Conservation (phyloP, 1,284 basidiomycete species). For the Trametes hirsuta region DNA sequence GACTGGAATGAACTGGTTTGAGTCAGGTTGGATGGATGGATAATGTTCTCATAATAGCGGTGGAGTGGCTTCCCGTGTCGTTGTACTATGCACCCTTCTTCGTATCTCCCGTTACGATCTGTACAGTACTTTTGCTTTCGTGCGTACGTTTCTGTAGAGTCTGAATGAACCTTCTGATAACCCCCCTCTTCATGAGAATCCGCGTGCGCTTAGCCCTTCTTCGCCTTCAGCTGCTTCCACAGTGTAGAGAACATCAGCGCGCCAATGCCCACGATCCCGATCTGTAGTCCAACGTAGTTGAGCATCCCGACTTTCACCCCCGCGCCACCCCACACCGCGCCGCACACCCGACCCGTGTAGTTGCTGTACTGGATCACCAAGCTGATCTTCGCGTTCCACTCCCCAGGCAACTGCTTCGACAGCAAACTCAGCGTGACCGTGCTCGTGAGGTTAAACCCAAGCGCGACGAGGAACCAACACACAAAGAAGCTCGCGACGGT, state of each 20-base stretch:
- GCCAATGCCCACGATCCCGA: slow-evolving; percentile 63
- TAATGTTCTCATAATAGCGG: slow-evolving; percentile 7
- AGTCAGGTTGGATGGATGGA: slow-evolving; percentile 1
- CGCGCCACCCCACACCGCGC: slow-evolving; percentile 71
- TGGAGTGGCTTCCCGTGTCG: background rate
- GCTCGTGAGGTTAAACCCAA: slow-evolving; percentile 72
- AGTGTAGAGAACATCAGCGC: slow-evolving; percentile 53
- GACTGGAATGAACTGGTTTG: background rate
- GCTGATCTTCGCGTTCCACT: slow-evolving; percentile 60
- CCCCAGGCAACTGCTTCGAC: slow-evolving; percentile 65
- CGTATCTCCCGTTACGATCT: background rate
- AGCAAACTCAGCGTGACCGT: slow-evolving; percentile 68
- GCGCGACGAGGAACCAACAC: slow-evolving; percentile 68
- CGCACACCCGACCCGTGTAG: slow-evolving; percentile 62
- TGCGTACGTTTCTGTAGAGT: too few relatives aligned
- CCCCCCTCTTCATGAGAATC: too few relatives aligned
- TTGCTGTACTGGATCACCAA: slow-evolving; percentile 71
- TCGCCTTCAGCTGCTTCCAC: slow-evolving; percentile 69
- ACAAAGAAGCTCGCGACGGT: slow-evolving; percentile 57
- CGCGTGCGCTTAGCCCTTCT: slow-evolving; percentile 38
- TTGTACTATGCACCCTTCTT: slow-evolving; percentile 1
- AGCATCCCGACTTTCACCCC: slow-evolving; percentile 68
- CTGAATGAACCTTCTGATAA: too few relatives aligned
- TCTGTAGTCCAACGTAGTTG: slow-evolving; percentile 63
- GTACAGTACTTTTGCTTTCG: background rate